Conservation (phyloP, 2,329 filamentous ascomycete genomes). For the Sporothrix mexicana region DNA sequence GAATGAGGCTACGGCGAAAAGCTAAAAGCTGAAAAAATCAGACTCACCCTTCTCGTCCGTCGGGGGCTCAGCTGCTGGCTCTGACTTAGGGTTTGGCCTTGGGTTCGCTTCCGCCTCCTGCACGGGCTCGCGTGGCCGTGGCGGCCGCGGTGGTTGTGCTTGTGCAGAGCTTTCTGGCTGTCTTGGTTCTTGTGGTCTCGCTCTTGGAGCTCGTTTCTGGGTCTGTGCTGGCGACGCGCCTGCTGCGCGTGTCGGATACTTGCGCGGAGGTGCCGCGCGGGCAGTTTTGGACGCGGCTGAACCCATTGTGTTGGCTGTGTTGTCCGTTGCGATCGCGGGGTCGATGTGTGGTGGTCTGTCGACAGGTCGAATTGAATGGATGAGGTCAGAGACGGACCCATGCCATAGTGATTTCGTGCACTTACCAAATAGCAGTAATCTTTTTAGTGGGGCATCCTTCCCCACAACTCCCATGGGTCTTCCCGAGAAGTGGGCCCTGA, state of each 20-base stretch:
- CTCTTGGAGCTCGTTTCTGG: not conserved
- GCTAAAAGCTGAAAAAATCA: not conserved
- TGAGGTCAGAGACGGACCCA: constrained; percentile 14
- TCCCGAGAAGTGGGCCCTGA: not conserved
- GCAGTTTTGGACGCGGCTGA: constrained; percentile 55
- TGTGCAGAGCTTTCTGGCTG: constrained; percentile 34
- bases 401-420: too few species aligned
- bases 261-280: constrained; percentile 47
- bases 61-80: not conserved
- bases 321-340: not conserved
- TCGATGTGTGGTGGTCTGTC: not conserved
- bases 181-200: constrained; percentile 34
- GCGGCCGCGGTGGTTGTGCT: not conserved
- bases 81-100: not conserved
- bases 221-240: constrained; percentile 36
- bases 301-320: constrained; percentile 47
- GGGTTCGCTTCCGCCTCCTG: constrained; percentile 25
- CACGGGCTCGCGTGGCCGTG: constrained; percentile 36
- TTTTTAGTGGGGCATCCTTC: constrained; percentile 6
- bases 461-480: not conserved
- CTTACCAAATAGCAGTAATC: not conserved
- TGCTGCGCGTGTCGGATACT: constrained; percentile 52
- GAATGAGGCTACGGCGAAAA: not conserved
- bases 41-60: constrained; percentile 28
- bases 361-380: not conserved